Percentiles rank a stretch among this genome's conserved stretches.
These are phyloP conservation scores for Ceratocystis diversiconidia DNA, from an alignment of 2,329 filamentous ascomycete genomes.

Conservation along the genomic window DNA sequence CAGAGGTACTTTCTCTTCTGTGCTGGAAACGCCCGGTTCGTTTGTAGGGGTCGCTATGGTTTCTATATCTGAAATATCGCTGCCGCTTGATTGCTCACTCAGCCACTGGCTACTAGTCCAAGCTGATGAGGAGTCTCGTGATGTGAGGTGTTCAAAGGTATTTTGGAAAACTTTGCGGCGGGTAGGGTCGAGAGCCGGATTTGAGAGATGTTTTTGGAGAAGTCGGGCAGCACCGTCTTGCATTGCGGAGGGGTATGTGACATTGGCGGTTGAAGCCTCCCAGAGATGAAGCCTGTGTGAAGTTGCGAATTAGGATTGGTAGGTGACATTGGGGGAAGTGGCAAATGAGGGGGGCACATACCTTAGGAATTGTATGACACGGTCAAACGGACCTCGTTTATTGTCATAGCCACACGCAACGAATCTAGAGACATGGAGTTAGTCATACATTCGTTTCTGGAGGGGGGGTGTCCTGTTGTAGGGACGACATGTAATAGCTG, in stretches of 20 bases:
- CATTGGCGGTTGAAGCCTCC: slow-evolving; percentile 43
- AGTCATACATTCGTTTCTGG: background rate
- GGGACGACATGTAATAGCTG: background rate
- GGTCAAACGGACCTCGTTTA: slow-evolving; percentile 35
- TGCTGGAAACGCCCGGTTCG: background rate
- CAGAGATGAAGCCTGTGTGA: slow-evolving; percentile 38
- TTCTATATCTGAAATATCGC: slow-evolving; percentile 54
- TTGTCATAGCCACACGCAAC: slow-evolving; percentile 47
- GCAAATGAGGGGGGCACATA: slow-evolving; percentile 19
- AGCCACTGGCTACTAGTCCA: slow-evolving; percentile 71
- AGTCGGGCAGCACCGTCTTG: slow-evolving; percentile 46
- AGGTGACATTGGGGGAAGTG: too few relatives aligned
- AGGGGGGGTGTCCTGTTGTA: too few relatives aligned
- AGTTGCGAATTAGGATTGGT: background rate
- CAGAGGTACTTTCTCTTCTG: slow-evolving; percentile 25
- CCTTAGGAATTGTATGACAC: slow-evolving; percentile 46
- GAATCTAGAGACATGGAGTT: slow-evolving; percentile 28
- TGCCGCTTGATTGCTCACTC: slow-evolving; percentile 56
- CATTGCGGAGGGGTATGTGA: slow-evolving; percentile 54
- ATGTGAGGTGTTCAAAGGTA: slow-evolving; percentile 39
- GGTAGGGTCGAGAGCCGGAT: slow-evolving; percentile 22
- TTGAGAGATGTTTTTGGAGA: slow-evolving; percentile 31
- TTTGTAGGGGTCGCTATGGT: slow-evolving; percentile 35
- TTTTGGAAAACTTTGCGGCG: slow-evolving; percentile 35
- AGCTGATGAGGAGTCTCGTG: slow-evolving; percentile 33